Evolutionary conservation across 768 basidiomycete genomes (phyloP), one percentile per base, ranked within the genome.

Genomic region (Lyophyllum atratum): DNA sequence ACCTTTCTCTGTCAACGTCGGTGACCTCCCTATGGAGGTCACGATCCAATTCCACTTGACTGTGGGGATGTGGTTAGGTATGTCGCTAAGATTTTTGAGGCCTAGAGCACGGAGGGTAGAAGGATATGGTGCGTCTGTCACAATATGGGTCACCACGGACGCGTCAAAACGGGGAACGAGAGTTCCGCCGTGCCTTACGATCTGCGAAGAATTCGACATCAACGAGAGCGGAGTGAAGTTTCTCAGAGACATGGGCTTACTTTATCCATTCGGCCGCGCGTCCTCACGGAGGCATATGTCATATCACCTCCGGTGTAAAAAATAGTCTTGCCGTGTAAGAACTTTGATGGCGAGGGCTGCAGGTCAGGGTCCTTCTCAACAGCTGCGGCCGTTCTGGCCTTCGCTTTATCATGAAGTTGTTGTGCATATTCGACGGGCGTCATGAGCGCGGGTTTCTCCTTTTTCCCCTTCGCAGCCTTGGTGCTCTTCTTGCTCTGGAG

Each of bases 31-130:
- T 8, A 77, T 69, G 10, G 78, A 79, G 4, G 76, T 72, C 3
- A 77, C 58, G 9, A 87, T 74, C 87, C 87, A 90, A 14, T 64
- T 62, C 89, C 87, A 90, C 34, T 65, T 81, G 29, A 90, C 79
- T 11, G 83, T 85, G 10, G 86, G 85, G 11, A 90, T 85, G 42
- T 81, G 72, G n/a, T 76, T 67, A 4, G 90, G 89, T 43, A 92
- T 85, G 4, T 89, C 80, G 7, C 67, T 70, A 15, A 86, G 68
- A 5, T 48, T 66, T 61, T 77, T 83, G 21, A 87, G 64, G 1
- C 83, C 82, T 3, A 87, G 70, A 1, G 77, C 72, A 19, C 73
- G 65, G 40, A 79, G 61, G 40, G 76, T 72, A 15, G 74, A 54
- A 14, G 56, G 50, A 31, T 52, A 49, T 39, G 59, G 59, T 4